phyloP scores from a whole-genome alignment of 2,329 filamentous ascomycete genomes.

The Arthrobotrys pseudoclavata region DNA sequence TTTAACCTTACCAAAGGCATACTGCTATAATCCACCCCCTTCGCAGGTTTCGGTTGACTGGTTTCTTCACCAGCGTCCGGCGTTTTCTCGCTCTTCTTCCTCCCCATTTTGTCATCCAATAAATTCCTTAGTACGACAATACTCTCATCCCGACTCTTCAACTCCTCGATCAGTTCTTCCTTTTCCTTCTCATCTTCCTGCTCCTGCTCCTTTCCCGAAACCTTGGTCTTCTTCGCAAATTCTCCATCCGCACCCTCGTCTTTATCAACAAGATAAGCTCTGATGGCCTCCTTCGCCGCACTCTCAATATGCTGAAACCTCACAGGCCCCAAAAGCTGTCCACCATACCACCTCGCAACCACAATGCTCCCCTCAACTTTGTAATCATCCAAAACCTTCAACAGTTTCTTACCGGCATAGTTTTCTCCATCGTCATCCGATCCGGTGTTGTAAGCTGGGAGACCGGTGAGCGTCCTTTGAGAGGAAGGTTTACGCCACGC shows the following conservation, averaged over 20 bases:
- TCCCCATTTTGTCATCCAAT: slow-evolving; percentile 55
- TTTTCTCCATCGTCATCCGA: slow-evolving; percentile 72
- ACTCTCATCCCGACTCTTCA: slow-evolving; percentile 50
- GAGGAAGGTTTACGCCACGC: slow-evolving; percentile 70
- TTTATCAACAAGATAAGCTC: slow-evolving; percentile 65
- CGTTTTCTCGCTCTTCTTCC: slow-evolving; percentile 15
- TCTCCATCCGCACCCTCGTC: slow-evolving; percentile 61
- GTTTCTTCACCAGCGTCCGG: slow-evolving; percentile 57
- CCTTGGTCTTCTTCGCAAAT: slow-evolving; percentile 32
- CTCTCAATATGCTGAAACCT: slow-evolving; percentile 71
- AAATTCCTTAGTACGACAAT: slow-evolving; percentile 37
- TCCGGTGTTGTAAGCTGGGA: slow-evolving; percentile 67
- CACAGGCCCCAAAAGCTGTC: slow-evolving; percentile 69
- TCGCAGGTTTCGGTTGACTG: slow-evolving; percentile 62
- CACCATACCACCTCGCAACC: slow-evolving; percentile 72
- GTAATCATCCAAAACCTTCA: slow-evolving; percentile 68
- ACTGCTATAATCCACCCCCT: slow-evolving; percentile 64
- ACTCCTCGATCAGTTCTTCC: slow-evolving; percentile 40
- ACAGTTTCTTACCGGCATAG: slow-evolving; percentile 69
- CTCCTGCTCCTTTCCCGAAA: slow-evolving; percentile 20
- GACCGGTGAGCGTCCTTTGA: slow-evolving; percentile 68
- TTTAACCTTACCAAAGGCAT: slow-evolving; percentile 67
- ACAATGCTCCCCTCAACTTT: slow-evolving; percentile 69
- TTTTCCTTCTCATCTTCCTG: slow-evolving; percentile 17
- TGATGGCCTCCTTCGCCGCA: slow-evolving; percentile 69